Conservation (phyloP, 192 early-diverging fungal species). For the Backusella parvicylindrica region DNA sequence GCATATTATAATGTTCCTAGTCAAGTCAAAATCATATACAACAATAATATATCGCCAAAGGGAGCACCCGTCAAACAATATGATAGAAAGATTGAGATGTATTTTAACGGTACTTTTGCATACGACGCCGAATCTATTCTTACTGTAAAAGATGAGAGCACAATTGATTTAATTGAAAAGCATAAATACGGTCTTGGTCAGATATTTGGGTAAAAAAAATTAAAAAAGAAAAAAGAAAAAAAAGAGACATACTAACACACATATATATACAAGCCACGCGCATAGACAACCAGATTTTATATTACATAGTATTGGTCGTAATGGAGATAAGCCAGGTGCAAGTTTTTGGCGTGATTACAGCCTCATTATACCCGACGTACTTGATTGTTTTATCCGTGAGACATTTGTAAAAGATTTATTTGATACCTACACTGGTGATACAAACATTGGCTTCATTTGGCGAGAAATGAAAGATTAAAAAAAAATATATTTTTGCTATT, state of each 20-base stretch:
- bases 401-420: constrained; percentile 26
- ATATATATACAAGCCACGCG: constrained; percentile 15
- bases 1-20: constrained; percentile 32
- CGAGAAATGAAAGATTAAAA: neutral
- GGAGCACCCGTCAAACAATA: neutral
- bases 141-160: constrained; percentile 15
- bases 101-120: constrained; percentile 21
- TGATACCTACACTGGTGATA: constrained; percentile 3
- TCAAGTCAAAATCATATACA: constrained; percentile 25
- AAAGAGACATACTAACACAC: too few relatives aligned
- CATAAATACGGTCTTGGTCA: constrained; percentile 34
- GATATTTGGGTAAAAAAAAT: constrained; percentile 28
- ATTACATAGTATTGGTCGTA: constrained; percentile 26
- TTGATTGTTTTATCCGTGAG: constrained; percentile 33
- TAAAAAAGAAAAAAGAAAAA: neutral
- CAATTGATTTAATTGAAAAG: constrained; percentile 31
- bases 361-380: constrained; percentile 15
- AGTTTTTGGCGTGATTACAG: constrained; percentile 36
- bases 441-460: neutral
- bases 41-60: neutral
- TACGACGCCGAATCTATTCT: constrained; percentile 32
- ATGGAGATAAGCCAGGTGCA: constrained; percentile 16
- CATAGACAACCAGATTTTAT: constrained; percentile 22
- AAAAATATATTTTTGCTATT: neutral
- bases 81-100: constrained; percentile 26